Conservation (phyloP, 225 moss, liverwort and hornwort species). For the Bryoerythrophyllum caledonicum region DNA sequence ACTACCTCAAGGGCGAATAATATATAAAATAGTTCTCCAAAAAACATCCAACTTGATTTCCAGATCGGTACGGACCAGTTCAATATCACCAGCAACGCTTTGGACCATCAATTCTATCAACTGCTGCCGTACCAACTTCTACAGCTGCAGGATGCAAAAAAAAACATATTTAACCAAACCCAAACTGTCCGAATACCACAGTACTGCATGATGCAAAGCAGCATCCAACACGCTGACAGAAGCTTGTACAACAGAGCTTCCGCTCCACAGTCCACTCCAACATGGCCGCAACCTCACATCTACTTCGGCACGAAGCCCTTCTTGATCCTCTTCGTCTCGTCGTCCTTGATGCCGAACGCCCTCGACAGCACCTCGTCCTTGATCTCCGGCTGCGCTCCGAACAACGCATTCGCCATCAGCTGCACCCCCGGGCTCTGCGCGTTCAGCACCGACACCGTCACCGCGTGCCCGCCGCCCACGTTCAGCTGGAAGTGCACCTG, state of each 20-base stretch:
- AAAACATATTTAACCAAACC: neutral
- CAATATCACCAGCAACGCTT: neutral
- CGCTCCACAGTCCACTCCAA: too few relatives aligned
- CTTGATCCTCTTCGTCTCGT: neutral
- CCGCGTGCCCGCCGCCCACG: neutral
- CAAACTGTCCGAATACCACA: neutral
- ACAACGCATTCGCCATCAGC: neutral
- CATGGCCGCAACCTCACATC: neutral
- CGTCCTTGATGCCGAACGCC: neutral
- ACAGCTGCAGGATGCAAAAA: neutral
- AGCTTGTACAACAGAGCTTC: too few relatives aligned
- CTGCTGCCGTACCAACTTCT: too few relatives aligned
- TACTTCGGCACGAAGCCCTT: neutral
- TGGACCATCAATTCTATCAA: neutral
- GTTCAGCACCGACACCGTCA: neutral
- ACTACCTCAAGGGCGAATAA: neutral
- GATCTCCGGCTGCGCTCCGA: neutral
- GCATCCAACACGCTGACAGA: too few relatives aligned
- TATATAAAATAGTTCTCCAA: neutral
- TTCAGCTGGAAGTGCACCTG: constrained; percentile 11
- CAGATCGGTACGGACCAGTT: neutral
- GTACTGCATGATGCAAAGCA: too few relatives aligned
- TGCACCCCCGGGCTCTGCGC: constrained; percentile 16
- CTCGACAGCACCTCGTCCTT: neutral
- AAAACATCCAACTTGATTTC: neutral